Percentiles rank a stretch among this genome's conserved stretches.
Conservation (phyloP, 495 filamentous ascomycete species). For the Hypomontagnella submonticulosa region DNA sequence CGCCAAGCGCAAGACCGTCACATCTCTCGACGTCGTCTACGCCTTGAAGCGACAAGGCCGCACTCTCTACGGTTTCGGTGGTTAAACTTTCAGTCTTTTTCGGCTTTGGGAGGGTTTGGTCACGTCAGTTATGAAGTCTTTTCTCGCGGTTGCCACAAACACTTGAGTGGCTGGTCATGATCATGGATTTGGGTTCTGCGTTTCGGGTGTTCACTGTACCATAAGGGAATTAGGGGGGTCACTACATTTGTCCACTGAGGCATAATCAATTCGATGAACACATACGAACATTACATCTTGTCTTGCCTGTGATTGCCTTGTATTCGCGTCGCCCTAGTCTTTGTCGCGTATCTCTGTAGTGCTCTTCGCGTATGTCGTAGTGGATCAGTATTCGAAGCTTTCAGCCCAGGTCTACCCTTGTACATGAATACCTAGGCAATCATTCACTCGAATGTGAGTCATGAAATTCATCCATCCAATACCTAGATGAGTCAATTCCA, state of each 20-base stretch:
- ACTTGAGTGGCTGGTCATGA: slow-evolving; percentile 48
- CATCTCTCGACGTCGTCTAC: slow-evolving; percentile 93
- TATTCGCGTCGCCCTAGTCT: background rate
- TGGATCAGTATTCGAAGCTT: too few species aligned
- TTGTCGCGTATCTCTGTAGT: too few species aligned
- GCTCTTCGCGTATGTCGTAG: too few species aligned
- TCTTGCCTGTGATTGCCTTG: slow-evolving; percentile 19
- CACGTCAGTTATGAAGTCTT: slow-evolving; percentile 51
- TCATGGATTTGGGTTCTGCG: slow-evolving; percentile 50
- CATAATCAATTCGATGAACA: slow-evolving; percentile 47
- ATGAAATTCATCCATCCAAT: too few species aligned
- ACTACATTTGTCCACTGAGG: slow-evolving; percentile 38
- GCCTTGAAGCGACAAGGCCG: slow-evolving; percentile 93
- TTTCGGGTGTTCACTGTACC: slow-evolving; percentile 55
- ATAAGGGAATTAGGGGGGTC: slow-evolving; percentile 46
- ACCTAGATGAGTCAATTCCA: too few species aligned
- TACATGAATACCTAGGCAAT: too few species aligned
- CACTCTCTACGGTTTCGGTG: slow-evolving; percentile 97
- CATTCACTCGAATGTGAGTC: too few species aligned
- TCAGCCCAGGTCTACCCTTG: too few species aligned
- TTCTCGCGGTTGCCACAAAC: slow-evolving; percentile 38
- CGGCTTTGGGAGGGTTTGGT: slow-evolving; percentile 33
- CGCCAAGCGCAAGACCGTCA: slow-evolving; percentile 98
- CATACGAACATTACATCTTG: slow-evolving; percentile 20
- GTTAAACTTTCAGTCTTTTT: slow-evolving; percentile 65